These are phyloP conservation scores for Malus hybrid DNA, from an alignment of 331 rosid species.

Conservation along the genomic window DNA sequence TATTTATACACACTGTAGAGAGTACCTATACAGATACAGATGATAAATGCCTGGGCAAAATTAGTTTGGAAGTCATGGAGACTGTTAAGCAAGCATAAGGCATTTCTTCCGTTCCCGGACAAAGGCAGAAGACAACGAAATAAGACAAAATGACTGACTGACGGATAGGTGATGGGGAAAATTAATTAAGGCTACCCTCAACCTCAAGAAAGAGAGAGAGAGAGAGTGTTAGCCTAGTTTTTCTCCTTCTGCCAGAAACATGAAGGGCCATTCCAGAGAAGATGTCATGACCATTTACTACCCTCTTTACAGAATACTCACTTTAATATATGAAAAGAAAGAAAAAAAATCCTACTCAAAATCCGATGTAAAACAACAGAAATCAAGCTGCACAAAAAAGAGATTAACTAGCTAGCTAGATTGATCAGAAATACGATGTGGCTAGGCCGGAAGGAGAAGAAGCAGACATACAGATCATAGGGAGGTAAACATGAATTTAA, in stretches of 20 bases:
- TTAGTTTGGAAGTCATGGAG: constrained; percentile 12
- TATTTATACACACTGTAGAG: no score
- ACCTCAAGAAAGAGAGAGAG: neutral
- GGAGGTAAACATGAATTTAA: neutral
- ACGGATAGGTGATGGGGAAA: constrained; percentile 36
- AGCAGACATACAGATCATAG: neutral
- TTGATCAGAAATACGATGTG: no score
- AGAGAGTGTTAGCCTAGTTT: neutral
- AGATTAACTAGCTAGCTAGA: no score
- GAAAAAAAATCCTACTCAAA: constrained; percentile 7
- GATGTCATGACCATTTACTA: constrained; percentile 37
- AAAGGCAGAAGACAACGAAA: constrained; percentile 30
- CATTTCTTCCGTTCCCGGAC: constrained; percentile 7
- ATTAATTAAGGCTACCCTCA: constrained; percentile 10
- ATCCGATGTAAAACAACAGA: constrained; percentile 25
- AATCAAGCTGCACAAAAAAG: no score
- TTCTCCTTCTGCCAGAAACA: constrained; percentile 18
- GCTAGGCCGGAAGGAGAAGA: neutral
- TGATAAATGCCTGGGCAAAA: constrained; percentile 13
- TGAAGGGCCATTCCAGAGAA: constrained; percentile 33
- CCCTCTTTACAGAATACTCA: neutral
- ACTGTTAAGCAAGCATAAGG: constrained; percentile 13
- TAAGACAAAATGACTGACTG: constrained; percentile 23
- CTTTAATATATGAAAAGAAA: neutral
- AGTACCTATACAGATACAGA: neutral